Evolutionary conservation across 2,329 filamentous ascomycete species (phyloP).

Genomic region (Emergomyces orientalis): DNA sequence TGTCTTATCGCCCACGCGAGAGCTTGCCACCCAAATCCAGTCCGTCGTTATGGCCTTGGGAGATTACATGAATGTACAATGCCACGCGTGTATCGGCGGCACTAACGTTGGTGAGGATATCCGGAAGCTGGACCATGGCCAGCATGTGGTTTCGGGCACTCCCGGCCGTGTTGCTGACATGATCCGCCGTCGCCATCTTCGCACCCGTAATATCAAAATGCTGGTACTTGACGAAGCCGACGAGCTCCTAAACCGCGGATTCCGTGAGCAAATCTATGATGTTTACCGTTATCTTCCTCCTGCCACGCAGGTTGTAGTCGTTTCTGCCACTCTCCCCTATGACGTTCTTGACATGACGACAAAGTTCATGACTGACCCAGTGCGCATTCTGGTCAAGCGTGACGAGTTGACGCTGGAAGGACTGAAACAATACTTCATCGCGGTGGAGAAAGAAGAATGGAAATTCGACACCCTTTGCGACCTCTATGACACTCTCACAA

Average conservation of each 20-base stretch:
- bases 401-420: constrained; percentile 96
- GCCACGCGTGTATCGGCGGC: constrained; percentile 95
- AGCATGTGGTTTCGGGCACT: constrained; percentile 94
- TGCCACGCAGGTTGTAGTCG: constrained; percentile 95
- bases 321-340: constrained; percentile 92
- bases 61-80: constrained; percentile 99
- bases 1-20: constrained; percentile 88
- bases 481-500: constrained; percentile 96
- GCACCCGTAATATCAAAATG: constrained; percentile 70
- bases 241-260: constrained; percentile 80
- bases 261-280: constrained; percentile 98
- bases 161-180: constrained; percentile 90
- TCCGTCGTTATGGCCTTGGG: constrained; percentile 99
- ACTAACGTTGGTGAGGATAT: constrained; percentile 98
- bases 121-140: constrained; percentile 91
- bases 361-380: constrained; percentile 98
- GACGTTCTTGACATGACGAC: constrained; percentile 99
- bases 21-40: constrained; percentile 96
- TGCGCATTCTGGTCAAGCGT: constrained; percentile 94
- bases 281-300: constrained; percentile 95
- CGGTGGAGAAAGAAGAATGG: constrained; percentile 99
- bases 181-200: constrained; percentile 64
- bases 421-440: constrained; percentile 98
- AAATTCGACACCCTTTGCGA: constrained; percentile 98
- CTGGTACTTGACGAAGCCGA: constrained; percentile 68